Base-by-base conservation (phyloP, 768 basidiomycete species). In the Symmetrospora coprosmae region DNA sequence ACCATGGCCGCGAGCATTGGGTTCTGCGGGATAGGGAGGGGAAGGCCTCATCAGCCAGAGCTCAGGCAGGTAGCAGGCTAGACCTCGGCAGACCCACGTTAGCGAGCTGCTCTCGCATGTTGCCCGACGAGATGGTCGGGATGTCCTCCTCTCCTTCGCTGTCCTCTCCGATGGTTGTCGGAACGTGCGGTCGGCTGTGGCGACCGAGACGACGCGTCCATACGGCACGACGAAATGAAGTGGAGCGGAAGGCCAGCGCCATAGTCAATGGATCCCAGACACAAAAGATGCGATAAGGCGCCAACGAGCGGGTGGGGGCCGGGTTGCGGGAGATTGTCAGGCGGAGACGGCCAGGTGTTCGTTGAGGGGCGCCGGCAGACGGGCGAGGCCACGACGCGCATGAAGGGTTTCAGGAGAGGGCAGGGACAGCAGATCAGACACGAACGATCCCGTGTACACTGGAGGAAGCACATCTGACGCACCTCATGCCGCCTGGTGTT, bases 1-100 rank as follows among this genome's bases (percentile, higher is more conserved):
- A 97, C 88, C 73, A 97, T 78, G 51, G 81, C 69, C 53, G 74
- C 83, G 41, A 88, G 75, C 76, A 88, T 83, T 19, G 83, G 83
- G 66, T 79, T 77, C 73, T 80, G 76, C 16, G 61, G 19, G 46
- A 13, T 11, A 28, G 19, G 16, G 62, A 38, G 7, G 50, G 1
- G 28, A 35, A 35, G 52, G 45, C 21, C 30, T 34, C 48, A 63
- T 49, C 25, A 33, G 48, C 45, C 25, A 51, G 46, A 23, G 16
- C 43, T 21, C 43, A 43, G 30, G 19, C 48, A 31, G 14, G 34
- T n/a, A 3, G n/a, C 34, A n/a, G 34, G 30, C 7, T 4, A 19
- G 5, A 3, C 14, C 1, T 6, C 17, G 31, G 3, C 19, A 2
- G 1, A 64, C 67, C 30, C 19, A 68, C 68, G 37, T 47, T 28